Base-by-base conservation (phyloP, 2,329 filamentous ascomycete species). In the Cladosporium velox region DNA sequence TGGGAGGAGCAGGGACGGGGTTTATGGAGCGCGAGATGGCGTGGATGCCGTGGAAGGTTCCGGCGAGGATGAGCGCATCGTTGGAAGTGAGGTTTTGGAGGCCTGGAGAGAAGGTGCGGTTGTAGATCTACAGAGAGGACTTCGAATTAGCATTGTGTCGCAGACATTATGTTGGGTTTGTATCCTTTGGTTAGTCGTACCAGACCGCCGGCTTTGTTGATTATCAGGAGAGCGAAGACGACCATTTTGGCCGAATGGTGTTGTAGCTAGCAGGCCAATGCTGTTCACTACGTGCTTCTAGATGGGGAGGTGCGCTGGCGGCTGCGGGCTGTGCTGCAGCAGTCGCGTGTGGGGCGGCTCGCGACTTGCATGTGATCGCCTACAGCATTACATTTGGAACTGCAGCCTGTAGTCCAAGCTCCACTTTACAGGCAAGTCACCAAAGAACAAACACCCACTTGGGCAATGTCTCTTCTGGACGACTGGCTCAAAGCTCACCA, bases 191-290 rank as follows among this genome's bases (percentile, higher is more conserved):
- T 34, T 34, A 2, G 2, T 34, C 32, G 32, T 41, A 41, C 5
- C 64, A 99, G 86, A 73, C 95, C 95, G 65, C 75, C 95, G 70
- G 95, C 93, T 86, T 99, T 99, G 85, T 97, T 98, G 84, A 99
- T 97, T 78, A 99, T 90, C 78, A 98, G 93, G 76, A 99, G 90
- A 67, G 93, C 89, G 79, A 96, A 95, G 78, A 99, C 91, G 71
- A 93, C 91, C 95, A 30, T 30, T 30, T 30, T 30, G 60, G 60
- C 32, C 60, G 60, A 11, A 6, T 62, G 26, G 18, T 32, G 28
- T 54, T 32, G 7, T 32, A n/a, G 26, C n/a, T 54, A 30, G 28
- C 51, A 54, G 18, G 30, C 15, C 51, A 54, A 54, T 54, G 51
- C 14, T 54, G 18, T 28, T 44, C 41, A 44, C 41, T 44, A 7